Base-by-base conservation (phyloP, 192 early-diverging fungal species). In the Backusella circina region DNA sequence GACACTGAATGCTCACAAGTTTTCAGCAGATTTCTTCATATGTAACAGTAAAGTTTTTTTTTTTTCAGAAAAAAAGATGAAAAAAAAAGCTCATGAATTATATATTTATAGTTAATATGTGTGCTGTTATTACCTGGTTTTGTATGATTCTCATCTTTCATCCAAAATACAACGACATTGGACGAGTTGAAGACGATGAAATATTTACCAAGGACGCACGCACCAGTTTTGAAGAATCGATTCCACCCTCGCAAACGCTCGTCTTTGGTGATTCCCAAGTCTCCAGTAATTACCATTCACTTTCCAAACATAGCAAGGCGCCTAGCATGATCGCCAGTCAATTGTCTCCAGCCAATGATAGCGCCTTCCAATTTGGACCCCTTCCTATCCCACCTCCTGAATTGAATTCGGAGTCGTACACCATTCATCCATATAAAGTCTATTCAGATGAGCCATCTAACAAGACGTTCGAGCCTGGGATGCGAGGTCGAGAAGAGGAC, bases 21-120 rank as follows among this genome's bases (percentile, higher is more conserved):
- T 81, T 39, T 64, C 80, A 12, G 70, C 80, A 12, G 80, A 81
- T 74, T 73, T 81, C 23, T 51, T 81, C 21, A 81, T 81, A 54
- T 77, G 80, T 37, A 75, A 77, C 54, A 72, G 75, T 77, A 77
- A 81, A 68, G 39, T 54, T 26, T 61, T 26, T 28, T 12, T 61
- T 26, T 51, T 21, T 51, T 51, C 26, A 26, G 9, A 1, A 61
- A 61, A 61, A 61, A 57, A 26, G n/a, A n/a, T n/a, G n/a, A n/a
- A 61, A 61, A 15, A 61, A 0, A 5, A 5, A 21, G 12, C 54
- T 61, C 10, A 61, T 9, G 28, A 26, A 26, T 61, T 61, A n/a
- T n/a, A n/a, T n/a, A n/a, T 61, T 54, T 8, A 61, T 61, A 61
- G 54, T 61, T 61, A 61, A 61, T 61, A 61, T 61, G 54, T 61